Conservation (phyloP, 177 flowering plant species). For the Vitis hybrid region DNA sequence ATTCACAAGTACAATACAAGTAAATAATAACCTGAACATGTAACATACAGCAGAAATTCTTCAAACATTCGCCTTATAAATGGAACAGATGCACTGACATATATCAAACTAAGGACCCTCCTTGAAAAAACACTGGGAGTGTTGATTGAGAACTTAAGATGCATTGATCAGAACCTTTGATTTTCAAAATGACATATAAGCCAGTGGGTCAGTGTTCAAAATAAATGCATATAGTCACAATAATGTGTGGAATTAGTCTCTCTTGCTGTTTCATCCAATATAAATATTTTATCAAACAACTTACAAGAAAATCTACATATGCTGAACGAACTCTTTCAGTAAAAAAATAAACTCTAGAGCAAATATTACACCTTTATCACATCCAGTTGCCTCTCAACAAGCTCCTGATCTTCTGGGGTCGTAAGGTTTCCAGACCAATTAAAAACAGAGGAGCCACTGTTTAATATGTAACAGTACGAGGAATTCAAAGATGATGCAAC, state of each 20-base stretch:
- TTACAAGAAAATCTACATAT: neutral
- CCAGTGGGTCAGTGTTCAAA: neutral
- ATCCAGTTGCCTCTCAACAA: conserved; percentile 92
- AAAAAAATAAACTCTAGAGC: conserved; percentile 8
- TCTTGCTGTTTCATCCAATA: neutral
- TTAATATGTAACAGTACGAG: conserved; percentile 87
- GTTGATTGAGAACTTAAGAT: neutral
- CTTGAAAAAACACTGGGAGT: neutral
- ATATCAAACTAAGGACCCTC: neutral
- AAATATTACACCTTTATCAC: conserved; percentile 68
- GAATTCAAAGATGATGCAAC: conserved; percentile 91
- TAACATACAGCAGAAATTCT: too few species aligned
- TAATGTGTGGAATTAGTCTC: neutral
- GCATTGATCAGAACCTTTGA: neutral
- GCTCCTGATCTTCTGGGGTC: conserved; percentile 81
- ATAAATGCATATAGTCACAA: neutral
- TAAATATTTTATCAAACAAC: neutral
- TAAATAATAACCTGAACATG: neutral
- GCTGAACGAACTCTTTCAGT: neutral
- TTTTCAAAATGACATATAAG: too few species aligned
- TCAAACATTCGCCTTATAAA: too few species aligned
- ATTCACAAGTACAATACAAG: conserved; percentile 13
- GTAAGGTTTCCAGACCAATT: conserved; percentile 90
- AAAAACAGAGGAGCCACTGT: conserved; percentile 67
- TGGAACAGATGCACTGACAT: too few species aligned